These are phyloP conservation scores for Fusarium xyrophilum DNA, from an alignment of 2,329 filamentous ascomycete genomes.

Conservation along the genomic window DNA sequence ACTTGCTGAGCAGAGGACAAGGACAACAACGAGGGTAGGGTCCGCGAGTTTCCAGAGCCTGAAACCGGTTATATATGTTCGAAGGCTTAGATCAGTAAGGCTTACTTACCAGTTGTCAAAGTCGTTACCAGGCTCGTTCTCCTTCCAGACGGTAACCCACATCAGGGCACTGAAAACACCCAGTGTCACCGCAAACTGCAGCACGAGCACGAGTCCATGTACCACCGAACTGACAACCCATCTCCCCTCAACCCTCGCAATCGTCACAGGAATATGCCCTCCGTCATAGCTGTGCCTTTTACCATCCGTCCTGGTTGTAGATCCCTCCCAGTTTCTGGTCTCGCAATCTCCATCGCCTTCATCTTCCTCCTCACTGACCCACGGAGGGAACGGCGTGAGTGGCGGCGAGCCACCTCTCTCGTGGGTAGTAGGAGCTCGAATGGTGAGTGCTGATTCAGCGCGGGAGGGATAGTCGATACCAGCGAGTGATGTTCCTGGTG, in stretches of 20 bases:
- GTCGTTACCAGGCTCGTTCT: slow-evolving; percentile 29
- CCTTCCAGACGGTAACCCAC: slow-evolving; percentile 40
- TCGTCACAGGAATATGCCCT: not conserved
- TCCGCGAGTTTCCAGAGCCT: slow-evolving; percentile 42
- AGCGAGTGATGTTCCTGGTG: slow-evolving; percentile 10
- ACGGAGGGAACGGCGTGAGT: slow-evolving; percentile 42
- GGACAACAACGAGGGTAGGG: slow-evolving; percentile 23
- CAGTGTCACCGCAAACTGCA: slow-evolving; percentile 39
- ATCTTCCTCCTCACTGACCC: slow-evolving; percentile 29
- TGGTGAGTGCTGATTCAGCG: slow-evolving; percentile 29
- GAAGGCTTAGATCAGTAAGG: rapidly evolving
- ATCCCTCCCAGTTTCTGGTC: slow-evolving; percentile 15
- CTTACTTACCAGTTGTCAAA: slow-evolving; percentile 40
- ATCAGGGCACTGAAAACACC: slow-evolving; percentile 39
- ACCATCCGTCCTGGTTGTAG: not conserved
- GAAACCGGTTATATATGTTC: not conserved
- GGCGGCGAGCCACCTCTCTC: slow-evolving; percentile 28
- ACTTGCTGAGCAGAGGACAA: slow-evolving; percentile 36
- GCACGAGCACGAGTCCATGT: slow-evolving; percentile 40
- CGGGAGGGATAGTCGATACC: slow-evolving; percentile 24
- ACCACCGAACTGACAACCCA: slow-evolving; percentile 33
- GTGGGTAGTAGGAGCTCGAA: slow-evolving; percentile 18
- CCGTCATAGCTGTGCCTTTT: slow-evolving; percentile 10
- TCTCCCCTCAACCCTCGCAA: slow-evolving; percentile 12
- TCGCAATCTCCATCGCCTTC: slow-evolving; percentile 28